Conservation (phyloP, 192 early-diverging fungal species). For the Rhizophlyctis rosea region DNA sequence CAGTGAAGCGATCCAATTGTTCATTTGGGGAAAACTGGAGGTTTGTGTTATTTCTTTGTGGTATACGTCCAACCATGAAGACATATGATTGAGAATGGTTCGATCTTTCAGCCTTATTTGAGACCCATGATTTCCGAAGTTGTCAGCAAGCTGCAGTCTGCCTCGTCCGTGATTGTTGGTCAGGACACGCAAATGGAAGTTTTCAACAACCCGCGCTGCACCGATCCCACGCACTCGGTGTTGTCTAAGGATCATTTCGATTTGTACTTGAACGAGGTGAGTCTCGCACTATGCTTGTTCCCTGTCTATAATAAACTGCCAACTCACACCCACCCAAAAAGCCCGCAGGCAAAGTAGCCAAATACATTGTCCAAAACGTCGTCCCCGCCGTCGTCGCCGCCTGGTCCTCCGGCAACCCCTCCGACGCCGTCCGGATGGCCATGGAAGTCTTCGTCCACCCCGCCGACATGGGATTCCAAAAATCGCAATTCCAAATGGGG, state of each 20-base stretch:
- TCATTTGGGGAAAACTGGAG: constrained; percentile 19
- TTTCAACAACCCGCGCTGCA: constrained; percentile 25
- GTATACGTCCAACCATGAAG: not conserved
- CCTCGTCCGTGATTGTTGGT: constrained; percentile 15
- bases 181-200: constrained; percentile 16
- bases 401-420: constrained; percentile 2
- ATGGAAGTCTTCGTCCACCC: constrained; percentile 32
- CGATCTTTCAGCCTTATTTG: constrained; percentile 13
- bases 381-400: constrained; percentile 24
- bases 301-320: not conserved
- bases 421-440: constrained; percentile 13
- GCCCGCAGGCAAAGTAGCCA: constrained; percentile 22
- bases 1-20: constrained; percentile 19
- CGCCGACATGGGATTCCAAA: constrained; percentile 19
- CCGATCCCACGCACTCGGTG: constrained; percentile 28
- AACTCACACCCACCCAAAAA: not conserved
- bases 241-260: constrained; percentile 32
- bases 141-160: constrained; percentile 20
- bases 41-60: constrained; percentile 6
- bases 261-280: constrained; percentile 23
- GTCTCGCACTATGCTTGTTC: not conserved
- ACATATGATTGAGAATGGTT: not conserved
- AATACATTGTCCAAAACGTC: constrained; percentile 20
- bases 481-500: constrained; percentile 16
- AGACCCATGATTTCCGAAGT: constrained; percentile 20